A percentile compares a stretch with the other conserved stretches of the same genome.
These are phyloP conservation scores for Pseudoperonospora humuli DNA, from an alignment of 352 stramenopile genomes.

Conservation along the genomic window DNA sequence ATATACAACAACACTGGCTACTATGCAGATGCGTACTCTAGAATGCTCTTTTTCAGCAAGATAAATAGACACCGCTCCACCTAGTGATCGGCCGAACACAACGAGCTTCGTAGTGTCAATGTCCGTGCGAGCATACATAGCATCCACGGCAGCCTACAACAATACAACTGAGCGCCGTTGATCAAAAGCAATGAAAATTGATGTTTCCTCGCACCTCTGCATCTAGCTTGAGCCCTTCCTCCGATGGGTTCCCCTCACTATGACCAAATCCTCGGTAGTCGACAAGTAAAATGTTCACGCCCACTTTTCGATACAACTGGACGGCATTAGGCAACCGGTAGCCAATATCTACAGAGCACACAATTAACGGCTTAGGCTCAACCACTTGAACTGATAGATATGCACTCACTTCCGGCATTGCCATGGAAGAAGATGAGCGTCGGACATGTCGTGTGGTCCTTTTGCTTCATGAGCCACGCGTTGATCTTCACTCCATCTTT, in stretches of 20 bases:
- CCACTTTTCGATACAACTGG: constrained; percentile 83
- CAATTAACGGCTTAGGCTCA: neutral
- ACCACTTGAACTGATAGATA: neutral
- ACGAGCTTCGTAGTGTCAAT: constrained; percentile 86
- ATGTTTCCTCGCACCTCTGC: constrained; percentile 44
- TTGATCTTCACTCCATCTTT: constrained; percentile 84
- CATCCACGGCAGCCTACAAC: constrained; percentile 64
- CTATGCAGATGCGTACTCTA: constrained; percentile 28
- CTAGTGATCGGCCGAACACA: constrained; percentile 89
- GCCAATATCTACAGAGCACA: constrained; percentile 75
- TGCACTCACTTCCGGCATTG: constrained; percentile 84
- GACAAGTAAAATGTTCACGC: constrained; percentile 88
- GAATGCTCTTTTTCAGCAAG: constrained; percentile 71
- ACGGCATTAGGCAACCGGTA: constrained; percentile 90
- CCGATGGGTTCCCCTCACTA: constrained; percentile 77
- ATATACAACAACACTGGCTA: neutral
- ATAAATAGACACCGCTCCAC: constrained; percentile 89
- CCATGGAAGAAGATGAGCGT: constrained; percentile 95
- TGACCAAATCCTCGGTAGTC: constrained; percentile 93
- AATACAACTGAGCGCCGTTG: neutral
- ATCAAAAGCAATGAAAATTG: neutral
- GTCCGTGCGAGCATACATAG: constrained; percentile 57
- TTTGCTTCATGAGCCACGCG: constrained; percentile 89
- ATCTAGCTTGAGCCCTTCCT: constrained; percentile 89
- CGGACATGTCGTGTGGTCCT: constrained; percentile 34